Percentiles rank a stretch among this genome's conserved stretches.
These are phyloP conservation scores for Triticum timopheevii DNA, from an alignment of 176 grass and related monocot genomes.

Conservation along the genomic window DNA sequence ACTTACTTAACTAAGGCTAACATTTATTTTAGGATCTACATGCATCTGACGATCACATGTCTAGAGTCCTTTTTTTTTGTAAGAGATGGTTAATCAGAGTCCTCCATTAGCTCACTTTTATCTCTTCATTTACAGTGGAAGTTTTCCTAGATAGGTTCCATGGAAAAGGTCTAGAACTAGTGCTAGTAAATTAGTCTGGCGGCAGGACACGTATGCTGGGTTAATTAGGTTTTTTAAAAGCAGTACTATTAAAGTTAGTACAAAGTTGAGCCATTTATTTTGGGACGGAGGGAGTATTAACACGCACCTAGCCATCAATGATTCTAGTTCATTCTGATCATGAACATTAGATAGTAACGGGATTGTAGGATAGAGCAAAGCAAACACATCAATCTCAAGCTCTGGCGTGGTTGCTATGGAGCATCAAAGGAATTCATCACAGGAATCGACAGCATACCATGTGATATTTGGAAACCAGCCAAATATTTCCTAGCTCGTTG, in stretches of 20 bases:
- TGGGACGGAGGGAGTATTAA: neutral
- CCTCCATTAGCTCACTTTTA: slow-evolving; percentile 1
- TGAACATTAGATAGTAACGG: neutral
- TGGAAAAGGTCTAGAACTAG: neutral
- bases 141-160: neutral
- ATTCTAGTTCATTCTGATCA: neutral
- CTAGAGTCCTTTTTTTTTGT: neutral
- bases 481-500: neutral
- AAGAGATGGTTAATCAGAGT: neutral
- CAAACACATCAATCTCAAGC: neutral
- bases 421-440: neutral
- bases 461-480: neutral
- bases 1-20: slow-evolving; percentile 9
- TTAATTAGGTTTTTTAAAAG: neutral
- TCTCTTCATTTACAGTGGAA: neutral
- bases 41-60: slow-evolving; percentile 21
- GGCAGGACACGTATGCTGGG: neutral
- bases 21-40: slow-evolving; percentile 23
- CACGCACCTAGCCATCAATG: neutral
- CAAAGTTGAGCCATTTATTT: too few relatives aligned
- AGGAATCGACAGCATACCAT: slow-evolving; percentile 9
- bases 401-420: neutral
- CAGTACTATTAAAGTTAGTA: too few relatives aligned
- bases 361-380: neutral
- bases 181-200: neutral